Evolutionary conservation across 495 filamentous ascomycete genomes (phyloP).

Genomic region (Aspergillus biplanus): DNA sequence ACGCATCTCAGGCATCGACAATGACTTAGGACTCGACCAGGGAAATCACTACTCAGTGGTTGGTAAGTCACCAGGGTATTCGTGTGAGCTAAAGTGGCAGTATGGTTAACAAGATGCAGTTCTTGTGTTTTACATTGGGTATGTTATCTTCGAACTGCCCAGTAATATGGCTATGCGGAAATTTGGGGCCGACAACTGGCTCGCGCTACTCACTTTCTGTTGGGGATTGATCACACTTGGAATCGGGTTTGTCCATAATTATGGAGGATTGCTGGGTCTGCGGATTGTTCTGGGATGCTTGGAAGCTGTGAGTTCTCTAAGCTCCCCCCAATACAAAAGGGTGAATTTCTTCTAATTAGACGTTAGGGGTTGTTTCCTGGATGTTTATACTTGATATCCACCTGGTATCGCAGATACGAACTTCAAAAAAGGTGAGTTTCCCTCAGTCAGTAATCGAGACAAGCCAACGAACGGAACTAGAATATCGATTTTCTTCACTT

Average conservation of each 20-base stretch:
- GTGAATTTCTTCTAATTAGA: background rate
- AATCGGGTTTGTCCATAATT: background rate
- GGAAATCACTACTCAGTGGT: background rate
- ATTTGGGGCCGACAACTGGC: background rate
- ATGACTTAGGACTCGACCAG: background rate
- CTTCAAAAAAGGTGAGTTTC: background rate
- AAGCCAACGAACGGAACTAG: background rate
- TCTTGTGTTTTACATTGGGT: background rate
- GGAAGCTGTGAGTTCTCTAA: background rate
- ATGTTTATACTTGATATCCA: background rate
- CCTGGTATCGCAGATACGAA: background rate
- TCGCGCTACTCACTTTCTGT: background rate
- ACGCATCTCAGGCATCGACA: background rate
- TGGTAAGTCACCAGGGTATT: too few species aligned
- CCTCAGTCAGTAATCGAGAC: background rate
- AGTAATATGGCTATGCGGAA: background rate
- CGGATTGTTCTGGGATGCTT: background rate
- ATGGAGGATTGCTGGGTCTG: background rate
- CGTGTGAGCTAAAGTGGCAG: background rate
- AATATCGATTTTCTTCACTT: background rate
- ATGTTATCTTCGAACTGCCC: background rate
- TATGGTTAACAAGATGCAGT: background rate
- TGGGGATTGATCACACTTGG: background rate
- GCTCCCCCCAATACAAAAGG: background rate
- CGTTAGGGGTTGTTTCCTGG: background rate